Base-by-base conservation (phyloP, 208 protist genomes). In the Trypanosoma cruzi region DNA sequence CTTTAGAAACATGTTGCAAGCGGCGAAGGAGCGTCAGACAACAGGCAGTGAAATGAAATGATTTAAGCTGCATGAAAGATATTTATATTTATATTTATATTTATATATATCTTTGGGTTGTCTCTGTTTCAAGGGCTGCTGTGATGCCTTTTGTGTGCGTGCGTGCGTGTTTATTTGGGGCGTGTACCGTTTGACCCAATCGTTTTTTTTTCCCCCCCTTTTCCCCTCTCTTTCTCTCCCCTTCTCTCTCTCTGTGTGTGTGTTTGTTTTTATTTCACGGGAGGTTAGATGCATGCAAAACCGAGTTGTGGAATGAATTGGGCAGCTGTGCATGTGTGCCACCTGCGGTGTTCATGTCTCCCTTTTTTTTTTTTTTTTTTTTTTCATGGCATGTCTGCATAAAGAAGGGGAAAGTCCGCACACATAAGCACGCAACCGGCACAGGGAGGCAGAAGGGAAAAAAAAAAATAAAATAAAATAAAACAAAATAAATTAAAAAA, bases 1-100 rank as follows among this genome's bases (percentile, higher is more conserved):
- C 36, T 77, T 91, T 55, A 64, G 79, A 24, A 71, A 85, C 48
- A 71, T 94, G 61, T 73, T 94, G 10, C 29, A 58, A 24, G 57
- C 56, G 0, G 80, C 80, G 26, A 71, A 75, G 56, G 63, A 71
- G 32, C 64, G 48, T 42, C 52, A 56, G 22, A n/a, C 26, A 56
- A 32, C 11, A 56, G 26, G 26, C 4, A 31, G 26, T 14, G 22
- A 13, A 8, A 7, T 56, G 11, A 56, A 2, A 28, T 34, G 29
- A 34, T 31, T 56, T 56, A 10, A 34, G 14, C 4, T n/a, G 14
- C 20, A 24, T 59, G 29, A 22, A 18, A 49, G 7, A 22, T 53
- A 44, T 65, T 61, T 56, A n/a, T n/a, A n/a, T n/a, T n/a, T n/a
- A n/a, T n/a, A n/a, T n/a, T n/a, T n/a, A n/a, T n/a, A n/a, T n/a